A percentile compares a stretch with the other conserved stretches of the same genome.
Evolutionary conservation across 768 basidiomycete species (phyloP).

Genomic region (Sarcodon aspratus): DNA sequence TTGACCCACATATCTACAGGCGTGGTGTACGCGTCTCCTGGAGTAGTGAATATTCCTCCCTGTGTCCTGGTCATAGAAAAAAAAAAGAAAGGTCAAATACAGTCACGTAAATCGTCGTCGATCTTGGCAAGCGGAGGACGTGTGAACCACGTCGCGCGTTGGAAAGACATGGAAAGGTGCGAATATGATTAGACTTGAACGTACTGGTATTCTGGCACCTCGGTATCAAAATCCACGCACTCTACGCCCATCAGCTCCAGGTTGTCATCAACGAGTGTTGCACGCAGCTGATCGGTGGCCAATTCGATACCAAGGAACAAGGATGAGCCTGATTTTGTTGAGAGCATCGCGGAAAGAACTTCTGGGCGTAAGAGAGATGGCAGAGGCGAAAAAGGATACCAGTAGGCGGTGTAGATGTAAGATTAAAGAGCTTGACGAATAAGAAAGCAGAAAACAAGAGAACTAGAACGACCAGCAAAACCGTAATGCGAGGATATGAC

Average conservation of each 20-base stretch:
- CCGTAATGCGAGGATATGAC: neutral
- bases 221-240: conserved; percentile 72
- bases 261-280: conserved; percentile 73
- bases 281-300: conserved; percentile 73
- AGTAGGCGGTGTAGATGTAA: neutral
- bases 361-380: neutral
- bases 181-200: conserved; percentile 17
- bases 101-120: neutral
- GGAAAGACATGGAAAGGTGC: neutral
- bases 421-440: neutral
- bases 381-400: too few relatives aligned
- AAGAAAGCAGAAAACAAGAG: neutral
- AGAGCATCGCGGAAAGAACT: neutral
- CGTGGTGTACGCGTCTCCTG: conserved; percentile 79
- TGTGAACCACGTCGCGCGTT: neutral
- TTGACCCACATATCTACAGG: conserved; percentile 90
- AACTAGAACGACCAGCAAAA: neutral
- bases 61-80: conserved; percentile 45
- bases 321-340: conserved; percentile 28
- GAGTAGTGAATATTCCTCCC: conserved; percentile 78
- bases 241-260: conserved; percentile 78
- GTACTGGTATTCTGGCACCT: conserved; percentile 73
- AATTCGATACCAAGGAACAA: conserved; percentile 83
- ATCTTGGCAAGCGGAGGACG: neutral
- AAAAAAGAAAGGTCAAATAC: conserved; percentile 1